Evolutionary conservation across 371 early-diverging fungal genomes (phyloP).

Genomic region (Fennellomyces sp.): DNA sequence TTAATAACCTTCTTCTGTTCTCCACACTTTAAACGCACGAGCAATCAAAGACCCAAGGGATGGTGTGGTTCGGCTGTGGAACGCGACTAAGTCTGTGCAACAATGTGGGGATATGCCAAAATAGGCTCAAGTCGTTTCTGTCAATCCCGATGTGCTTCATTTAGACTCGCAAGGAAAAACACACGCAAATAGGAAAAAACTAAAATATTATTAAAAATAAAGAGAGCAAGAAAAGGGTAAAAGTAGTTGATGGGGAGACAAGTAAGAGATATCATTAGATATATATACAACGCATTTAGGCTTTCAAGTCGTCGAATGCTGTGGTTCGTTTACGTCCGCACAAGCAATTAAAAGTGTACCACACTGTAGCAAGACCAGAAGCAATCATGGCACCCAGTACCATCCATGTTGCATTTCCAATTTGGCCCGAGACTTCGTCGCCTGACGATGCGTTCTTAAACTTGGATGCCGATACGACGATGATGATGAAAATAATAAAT

Average conservation of each 20-base stretch:
- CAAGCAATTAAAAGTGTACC: conserved; percentile 7
- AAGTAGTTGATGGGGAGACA: too few relatives aligned
- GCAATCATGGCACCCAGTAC: conserved; percentile 18
- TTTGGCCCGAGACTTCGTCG: conserved; percentile 5
- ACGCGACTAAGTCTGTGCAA: too few relatives aligned
- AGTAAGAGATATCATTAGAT: background rate
- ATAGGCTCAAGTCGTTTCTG: conserved; percentile 4
- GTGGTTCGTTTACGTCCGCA: conserved; percentile 10
- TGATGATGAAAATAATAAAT: conserved; percentile 15
- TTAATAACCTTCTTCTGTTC: too few relatives aligned
- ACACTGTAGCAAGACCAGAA: conserved; percentile 10
- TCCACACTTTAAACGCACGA: too few relatives aligned
- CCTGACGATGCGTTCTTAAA: conserved; percentile 3
- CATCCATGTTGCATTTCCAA: conserved; percentile 21
- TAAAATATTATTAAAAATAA: background rate
- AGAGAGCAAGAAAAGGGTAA: background rate
- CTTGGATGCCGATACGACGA: conserved; percentile 14
- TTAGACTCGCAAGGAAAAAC: background rate
- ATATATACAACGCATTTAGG: conserved; percentile 7
- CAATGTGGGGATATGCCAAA: background rate
- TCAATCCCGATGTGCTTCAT: conserved; percentile 4
- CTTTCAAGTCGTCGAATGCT: conserved; percentile 13
- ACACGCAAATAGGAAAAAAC: background rate
- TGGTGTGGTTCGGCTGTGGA: too few relatives aligned
- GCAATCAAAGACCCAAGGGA: too few relatives aligned